A percentile compares a stretch with the other conserved stretches of the same genome.
phyloP scores from a whole-genome alignment of 177 flowering plant species.

The Vitis hybrid region DNA sequence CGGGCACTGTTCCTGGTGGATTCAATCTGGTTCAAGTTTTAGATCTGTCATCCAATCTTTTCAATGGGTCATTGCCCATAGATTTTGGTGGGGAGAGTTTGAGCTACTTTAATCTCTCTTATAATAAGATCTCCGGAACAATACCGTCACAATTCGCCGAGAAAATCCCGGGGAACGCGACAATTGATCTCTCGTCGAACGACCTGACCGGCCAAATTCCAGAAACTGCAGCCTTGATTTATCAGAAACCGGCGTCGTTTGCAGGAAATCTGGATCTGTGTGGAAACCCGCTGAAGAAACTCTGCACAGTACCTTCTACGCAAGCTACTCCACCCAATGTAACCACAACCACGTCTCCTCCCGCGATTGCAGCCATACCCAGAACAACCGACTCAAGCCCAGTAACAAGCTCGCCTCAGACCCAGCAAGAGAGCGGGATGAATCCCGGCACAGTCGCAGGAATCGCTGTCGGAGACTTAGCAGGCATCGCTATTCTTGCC shows the following conservation, averaged over 20 bases:
- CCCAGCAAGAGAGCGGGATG: conserved; percentile 26
- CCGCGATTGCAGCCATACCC: conserved; percentile 83
- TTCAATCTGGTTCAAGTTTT: conserved; percentile 32
- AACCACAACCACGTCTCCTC: conserved; percentile 41
- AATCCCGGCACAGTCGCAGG: conserved; percentile 59
- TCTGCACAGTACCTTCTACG: conserved; percentile 65
- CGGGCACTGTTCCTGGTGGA: conserved; percentile 41
- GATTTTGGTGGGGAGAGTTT: conserved; percentile 53
- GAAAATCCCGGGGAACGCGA: conserved; percentile 51
- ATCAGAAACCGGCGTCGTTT: conserved; percentile 52
- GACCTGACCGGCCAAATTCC: conserved; percentile 76
- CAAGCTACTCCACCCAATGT: conserved; percentile 49
- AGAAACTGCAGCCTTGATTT: conserved; percentile 27
- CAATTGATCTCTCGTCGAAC: conserved; percentile 77
- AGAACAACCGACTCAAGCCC: conserved; percentile 32
- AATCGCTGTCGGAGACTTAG: conserved; percentile 61
- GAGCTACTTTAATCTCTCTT: conserved; percentile 67
- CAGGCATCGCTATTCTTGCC: conserved; percentile 42
- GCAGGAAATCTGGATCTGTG: conserved; percentile 67
- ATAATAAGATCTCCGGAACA: conserved; percentile 62
- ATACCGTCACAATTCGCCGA: conserved; percentile 51
- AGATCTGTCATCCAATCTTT: conserved; percentile 56
- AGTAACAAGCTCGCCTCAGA: conserved; percentile 15
- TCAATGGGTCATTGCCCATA: conserved; percentile 64
- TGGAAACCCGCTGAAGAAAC: conserved; percentile 66